Base-by-base conservation (phyloP, 441 rosid species). In the Capsella rubella region DNA sequence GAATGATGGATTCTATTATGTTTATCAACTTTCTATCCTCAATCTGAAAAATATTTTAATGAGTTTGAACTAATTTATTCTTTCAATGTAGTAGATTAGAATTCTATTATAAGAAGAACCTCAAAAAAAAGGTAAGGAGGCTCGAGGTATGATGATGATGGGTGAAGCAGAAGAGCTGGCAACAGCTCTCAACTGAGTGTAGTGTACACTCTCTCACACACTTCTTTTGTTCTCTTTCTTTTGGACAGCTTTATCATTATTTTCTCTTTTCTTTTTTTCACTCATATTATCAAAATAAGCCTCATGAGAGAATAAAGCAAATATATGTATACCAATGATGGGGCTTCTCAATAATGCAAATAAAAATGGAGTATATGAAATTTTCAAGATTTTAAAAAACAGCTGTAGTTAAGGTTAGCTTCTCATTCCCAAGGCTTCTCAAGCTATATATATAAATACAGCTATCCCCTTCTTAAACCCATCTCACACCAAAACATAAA, bases 101-200 rank as follows among this genome's bases (percentile, higher is more conserved):
- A 4, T 10, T 49, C 10, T 7, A 21, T 51, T 4, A 27, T 12
- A 16, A 2, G 32, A n/a, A 52, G 4, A 0, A 13, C 2, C 34
- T 4, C 4, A 29, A 29, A 5, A 29, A 29, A 4, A 0, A 54
- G 6, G 29, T 2, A 5, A 2, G n/a, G 28, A n/a, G 43, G 28
- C 73, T 74, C 68, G 64, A 51, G 51, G 69, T 43, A 62, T 75
- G 74, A 69, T 75, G 74, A 62, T 75, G 74, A 69, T 75, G 74
- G 75, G 64, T 45, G 70, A 53, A 61, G 69, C 40, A 62, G 52
- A 14, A 49, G 75, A 76, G 72, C 80, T 76, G 80, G 80, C 67
- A 64, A 64, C 75, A 76, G 80, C 76, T 76, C 1, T 64, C 28
- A 56, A 70, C 67, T 76, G 34, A 61, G 49, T 52, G 52, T 8